A percentile compares a stretch with the other conserved stretches of the same genome.
phyloP scores from a whole-genome alignment of 2,329 filamentous ascomycete genomes.

The Phyllosticta citrichinensis region DNA sequence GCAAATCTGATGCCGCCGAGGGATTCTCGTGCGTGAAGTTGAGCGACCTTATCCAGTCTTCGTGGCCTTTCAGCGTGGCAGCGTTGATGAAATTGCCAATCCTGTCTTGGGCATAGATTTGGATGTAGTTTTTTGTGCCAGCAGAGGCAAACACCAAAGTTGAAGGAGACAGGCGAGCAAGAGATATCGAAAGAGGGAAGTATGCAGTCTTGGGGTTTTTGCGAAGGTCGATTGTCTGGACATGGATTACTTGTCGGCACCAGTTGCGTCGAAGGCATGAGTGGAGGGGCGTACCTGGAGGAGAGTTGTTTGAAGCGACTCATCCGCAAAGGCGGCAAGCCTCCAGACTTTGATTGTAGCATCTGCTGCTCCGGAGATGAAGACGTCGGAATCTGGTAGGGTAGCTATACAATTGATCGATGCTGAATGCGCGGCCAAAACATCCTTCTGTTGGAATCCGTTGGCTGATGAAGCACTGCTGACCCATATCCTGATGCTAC shows the following conservation, averaged over 20 bases:
- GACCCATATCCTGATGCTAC: slow-evolving; percentile 57
- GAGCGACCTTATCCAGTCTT: slow-evolving; percentile 87
- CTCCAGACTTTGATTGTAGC: slow-evolving; percentile 58
- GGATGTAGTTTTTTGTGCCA: slow-evolving; percentile 73
- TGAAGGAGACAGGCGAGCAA: slow-evolving; percentile 50
- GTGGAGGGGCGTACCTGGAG: slow-evolving; percentile 13
- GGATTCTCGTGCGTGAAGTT: slow-evolving; percentile 60
- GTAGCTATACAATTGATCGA: slow-evolving; percentile 58
- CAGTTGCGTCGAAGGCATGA: background rate
- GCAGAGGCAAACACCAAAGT: slow-evolving; percentile 67
- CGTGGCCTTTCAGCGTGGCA: slow-evolving; percentile 76
- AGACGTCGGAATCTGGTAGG: slow-evolving; percentile 34
- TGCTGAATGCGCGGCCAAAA: slow-evolving; percentile 56
- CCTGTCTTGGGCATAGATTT: slow-evolving; percentile 58
- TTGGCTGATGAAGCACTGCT: slow-evolving; percentile 16
- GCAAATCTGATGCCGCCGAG: slow-evolving; percentile 50
- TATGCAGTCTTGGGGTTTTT: slow-evolving; percentile 58
- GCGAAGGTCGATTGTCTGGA: slow-evolving; percentile 24
- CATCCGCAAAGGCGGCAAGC: slow-evolving; percentile 34
- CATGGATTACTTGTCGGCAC: background rate
- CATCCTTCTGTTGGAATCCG: slow-evolving; percentile 36
- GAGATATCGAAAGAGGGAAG: slow-evolving; percentile 68
- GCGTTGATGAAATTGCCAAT: slow-evolving; percentile 54
- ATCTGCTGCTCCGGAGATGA: slow-evolving; percentile 55
- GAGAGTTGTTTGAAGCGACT: slow-evolving; percentile 18